Evolutionary conservation across 805 yeast genomes (phyloP), one percentile per base, ranked within the genome.

Genomic region (Yarrowia keelungensis): DNA sequence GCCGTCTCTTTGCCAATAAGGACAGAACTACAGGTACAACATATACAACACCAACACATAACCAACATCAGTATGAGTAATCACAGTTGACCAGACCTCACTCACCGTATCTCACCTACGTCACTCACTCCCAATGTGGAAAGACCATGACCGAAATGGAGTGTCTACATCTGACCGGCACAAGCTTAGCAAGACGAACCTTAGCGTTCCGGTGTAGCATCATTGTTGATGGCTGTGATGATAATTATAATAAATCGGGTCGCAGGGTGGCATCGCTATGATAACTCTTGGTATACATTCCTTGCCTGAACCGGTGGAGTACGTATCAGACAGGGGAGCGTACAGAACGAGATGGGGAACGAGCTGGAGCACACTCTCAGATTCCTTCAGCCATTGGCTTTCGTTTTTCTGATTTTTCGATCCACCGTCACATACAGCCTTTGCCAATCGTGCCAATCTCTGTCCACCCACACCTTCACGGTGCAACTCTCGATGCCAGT

Each of bases 381-480:
- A 26, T 26, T 26, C 32, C 32, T 5, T 26, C 32, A 5, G 7
- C 32, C 32, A 26, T 26, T 26, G 32, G 32, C 19, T 46, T 32
- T 46, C n/a, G 15, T 12, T 15, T 19, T 11, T 2, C 19, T 22
- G 32, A 7, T 12, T 19, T 22, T 49, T 35, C 56, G 56, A 51
- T 51, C 56, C 26, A 51, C 56, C 56, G 56, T 36, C 41, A 51
- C 56, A 51, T 49, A 9, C 53, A 4, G 38, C 53, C 22, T 35
- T n/a, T 14, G 42, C n/a, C 42, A 53, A 53, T 53, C 58, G 32
- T 38, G 43, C 38, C 58, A 12, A 36, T 53, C 58, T 50, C 41
- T 50, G 38, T n/a, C 4, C 16, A 10, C 39, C 39, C 16, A n/a
- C 58, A 53, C 58, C 58, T 53, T 36, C 35, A 11, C 12, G 58